Percentiles rank a stretch among this genome's conserved stretches.
phyloP scores from a whole-genome alignment of 129 eudicot species.

The Helichrysum umbraculigerum region DNA sequence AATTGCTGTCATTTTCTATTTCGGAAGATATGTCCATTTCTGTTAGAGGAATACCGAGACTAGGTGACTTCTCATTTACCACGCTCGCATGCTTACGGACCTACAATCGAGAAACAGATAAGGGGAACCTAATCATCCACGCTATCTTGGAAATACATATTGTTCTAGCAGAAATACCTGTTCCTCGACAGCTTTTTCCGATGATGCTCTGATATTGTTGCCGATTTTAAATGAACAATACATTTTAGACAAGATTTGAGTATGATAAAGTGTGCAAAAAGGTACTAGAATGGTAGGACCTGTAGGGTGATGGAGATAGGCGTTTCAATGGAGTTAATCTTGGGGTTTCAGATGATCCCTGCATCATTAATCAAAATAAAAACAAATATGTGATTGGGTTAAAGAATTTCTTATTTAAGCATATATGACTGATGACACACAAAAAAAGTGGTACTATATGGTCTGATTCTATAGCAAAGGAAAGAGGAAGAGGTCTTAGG shows the following conservation, averaged over 20 bases:
- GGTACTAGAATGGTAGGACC: constrained; percentile 43
- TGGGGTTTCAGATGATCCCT: constrained; percentile 47
- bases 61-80: constrained; percentile 35
- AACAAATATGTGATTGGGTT: constrained; percentile 18
- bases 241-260: constrained; percentile 3
- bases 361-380: constrained; percentile 26
- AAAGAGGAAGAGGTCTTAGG: no score
- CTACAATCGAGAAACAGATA: constrained; percentile 30
- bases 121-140: background rate
- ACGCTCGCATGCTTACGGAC: constrained; percentile 31
- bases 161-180: constrained; percentile 39
- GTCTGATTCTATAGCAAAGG: no score
- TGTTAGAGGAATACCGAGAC: constrained; percentile 25
- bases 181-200: constrained; percentile 35
- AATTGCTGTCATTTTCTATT: constrained; percentile 44
- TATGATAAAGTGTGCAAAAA: constrained; percentile 1
- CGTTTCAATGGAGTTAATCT: constrained; percentile 56
- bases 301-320: constrained; percentile 50
- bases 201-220: constrained; percentile 42
- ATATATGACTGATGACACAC: no score
- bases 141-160: background rate
- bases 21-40: constrained; percentile 41
- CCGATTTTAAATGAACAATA: constrained; percentile 28
- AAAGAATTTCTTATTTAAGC: background rate
- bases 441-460: no score